These are phyloP conservation scores for Pichia sp. DNA, from an alignment of 1,139 yeast species.

Conservation along the genomic window DNA sequence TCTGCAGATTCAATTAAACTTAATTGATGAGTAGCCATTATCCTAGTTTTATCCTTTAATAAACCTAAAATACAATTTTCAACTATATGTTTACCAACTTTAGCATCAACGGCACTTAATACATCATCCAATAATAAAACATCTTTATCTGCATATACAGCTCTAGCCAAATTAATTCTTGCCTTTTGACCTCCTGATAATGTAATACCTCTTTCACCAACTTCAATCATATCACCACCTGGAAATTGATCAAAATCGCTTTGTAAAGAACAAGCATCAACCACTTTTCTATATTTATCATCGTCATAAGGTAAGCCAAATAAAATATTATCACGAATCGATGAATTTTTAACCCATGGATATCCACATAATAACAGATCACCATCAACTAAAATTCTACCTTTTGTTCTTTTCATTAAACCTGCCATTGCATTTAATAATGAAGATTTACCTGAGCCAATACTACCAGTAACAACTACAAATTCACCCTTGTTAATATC, in stretches of 20 bases:
- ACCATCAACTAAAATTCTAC: slow-evolving; percentile 43
- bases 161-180: slow-evolving; percentile 74
- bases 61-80: slow-evolving; percentile 58
- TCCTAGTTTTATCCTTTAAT: slow-evolving; percentile 54
- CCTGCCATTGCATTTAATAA: slow-evolving; percentile 57
- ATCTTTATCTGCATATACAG: slow-evolving; percentile 64
- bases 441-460: slow-evolving; percentile 68
- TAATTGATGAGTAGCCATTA: slow-evolving; percentile 82
- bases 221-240: slow-evolving; percentile 79
- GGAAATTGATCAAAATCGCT: slow-evolving; percentile 67
- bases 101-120: slow-evolving; percentile 70
- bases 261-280: slow-evolving; percentile 59
- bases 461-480: slow-evolving; percentile 56
- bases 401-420: slow-evolving; percentile 45
- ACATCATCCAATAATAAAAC: slow-evolving; percentile 77
- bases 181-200: slow-evolving; percentile 94
- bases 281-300: slow-evolving; percentile 47
- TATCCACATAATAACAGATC: slow-evolving; percentile 39
- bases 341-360: slow-evolving; percentile 84
- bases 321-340: slow-evolving; percentile 65
- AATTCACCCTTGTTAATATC: slow-evolving; percentile 50
- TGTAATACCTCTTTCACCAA: slow-evolving; percentile 89
- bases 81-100: slow-evolving; percentile 58
- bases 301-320: slow-evolving; percentile 61
- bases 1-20: slow-evolving; percentile 68